Evolutionary conservation across 1,284 basidiomycete species (phyloP), one percentile per base, ranked within the genome.

Genomic region (Austroboletus niveus): DNA sequence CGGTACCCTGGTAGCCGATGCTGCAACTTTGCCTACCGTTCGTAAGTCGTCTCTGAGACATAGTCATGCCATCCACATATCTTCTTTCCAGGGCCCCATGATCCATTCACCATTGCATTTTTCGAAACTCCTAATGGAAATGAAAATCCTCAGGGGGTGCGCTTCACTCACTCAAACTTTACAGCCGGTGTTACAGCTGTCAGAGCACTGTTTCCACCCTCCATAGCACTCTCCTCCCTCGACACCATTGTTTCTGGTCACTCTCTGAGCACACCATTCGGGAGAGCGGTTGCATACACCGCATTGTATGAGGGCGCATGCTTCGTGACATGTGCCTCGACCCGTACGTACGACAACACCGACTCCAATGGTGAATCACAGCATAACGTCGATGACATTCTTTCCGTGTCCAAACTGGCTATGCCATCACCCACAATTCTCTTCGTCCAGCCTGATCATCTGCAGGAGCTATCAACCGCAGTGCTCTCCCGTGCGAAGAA

Each of bases 181-280:
- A 91, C 87, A 3, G 86, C 89, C 11, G 89, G 86, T 42, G 84
- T 90, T n/a, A 79, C 86, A 2, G 85, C 86, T 4, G 75, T 79
- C 20, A 82, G 84, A 42, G 76, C 79, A 6, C 66, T 91, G 27
- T 76, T 92, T 47, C 87, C 89, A 2, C 68, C 80, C 14, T 79
- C 83, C 15, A 79, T 78, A 48, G 74, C 78, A 0, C 61, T 90
- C 12, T 82, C 86, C 8, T 71, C 81, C 3, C 65, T 87, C 43
- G 89, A 92, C 65, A 89, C 86, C 2, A 70, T 92, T 32, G 72
- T 85, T 12, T 92, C 89, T n/a, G 79, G 80, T 3, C 81, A 87
- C 65, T 75, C 85, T 3, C 60, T 92, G 54, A 81, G 82, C 53
- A 83, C 82, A 1, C 77, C 87, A 0, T 91, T 82, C 52, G 89